Evolutionary conservation across 1,139 yeast genomes (phyloP).

Genomic region (Pichia terricola): DNA sequence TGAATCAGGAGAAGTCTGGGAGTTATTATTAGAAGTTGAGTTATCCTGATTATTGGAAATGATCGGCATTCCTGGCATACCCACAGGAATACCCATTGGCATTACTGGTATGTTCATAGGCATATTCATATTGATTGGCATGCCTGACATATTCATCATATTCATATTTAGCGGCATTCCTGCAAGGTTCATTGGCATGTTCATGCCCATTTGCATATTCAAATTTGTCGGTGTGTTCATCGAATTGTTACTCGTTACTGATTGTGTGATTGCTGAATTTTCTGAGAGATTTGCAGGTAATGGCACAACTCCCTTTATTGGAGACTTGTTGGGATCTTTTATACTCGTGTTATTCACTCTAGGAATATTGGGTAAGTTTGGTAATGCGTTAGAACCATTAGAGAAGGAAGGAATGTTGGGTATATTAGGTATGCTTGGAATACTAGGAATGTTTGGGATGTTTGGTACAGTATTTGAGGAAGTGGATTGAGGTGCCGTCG

Average conservation of each 20-base stretch:
- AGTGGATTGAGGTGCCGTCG: too few relatives aligned
- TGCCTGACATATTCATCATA: not conserved
- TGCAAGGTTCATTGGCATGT: not conserved
- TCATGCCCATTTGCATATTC: not conserved
- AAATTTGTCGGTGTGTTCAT: not conserved
- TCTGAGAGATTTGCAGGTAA: too few relatives aligned
- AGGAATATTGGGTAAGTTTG: too few relatives aligned
- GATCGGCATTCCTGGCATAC: not conserved
- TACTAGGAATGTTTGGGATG: conserved; percentile 4
- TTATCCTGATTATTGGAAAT: not conserved
- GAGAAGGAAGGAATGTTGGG: too few relatives aligned
- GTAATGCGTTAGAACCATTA: too few relatives aligned
- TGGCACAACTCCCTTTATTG: too few relatives aligned
- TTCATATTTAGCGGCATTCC: conserved; percentile 1
- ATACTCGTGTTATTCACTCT: too few relatives aligned
- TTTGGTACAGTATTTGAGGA: conserved; percentile 1
- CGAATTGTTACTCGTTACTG: not conserved
- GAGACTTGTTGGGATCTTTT: too few relatives aligned
- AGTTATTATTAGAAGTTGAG: not conserved
- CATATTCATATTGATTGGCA: conserved; percentile 1
- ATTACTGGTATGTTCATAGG: not conserved
- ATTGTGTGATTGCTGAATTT: too few relatives aligned
- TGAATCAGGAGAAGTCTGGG: not conserved
- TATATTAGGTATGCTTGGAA: too few relatives aligned
- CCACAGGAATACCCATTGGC: not conserved